phyloP scores from a whole-genome alignment of 1,284 basidiomycete species.

The Cryptococcus sp. region DNA sequence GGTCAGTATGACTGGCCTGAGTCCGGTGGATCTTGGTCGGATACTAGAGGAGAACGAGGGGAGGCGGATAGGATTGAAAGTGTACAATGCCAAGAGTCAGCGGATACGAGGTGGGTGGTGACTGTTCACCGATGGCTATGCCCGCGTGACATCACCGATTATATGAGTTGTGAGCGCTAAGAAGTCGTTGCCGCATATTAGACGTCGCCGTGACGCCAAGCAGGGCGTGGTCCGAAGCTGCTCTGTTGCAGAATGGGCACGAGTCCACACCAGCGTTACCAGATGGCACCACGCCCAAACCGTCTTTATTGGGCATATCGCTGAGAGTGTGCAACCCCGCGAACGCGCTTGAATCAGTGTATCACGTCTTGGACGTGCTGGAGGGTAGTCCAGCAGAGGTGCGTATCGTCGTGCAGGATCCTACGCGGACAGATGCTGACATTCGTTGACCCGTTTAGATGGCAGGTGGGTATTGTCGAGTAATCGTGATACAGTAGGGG shows the following conservation, averaged over 20 bases:
- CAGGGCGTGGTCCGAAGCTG: constrained; percentile 65
- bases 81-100: constrained; percentile 89
- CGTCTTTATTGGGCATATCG: constrained; percentile 84
- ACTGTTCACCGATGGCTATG: too few relatives aligned
- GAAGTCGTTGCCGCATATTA: constrained; percentile 42
- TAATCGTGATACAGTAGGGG: neutral
- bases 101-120: constrained; percentile 70
- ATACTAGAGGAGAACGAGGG: constrained; percentile 87
- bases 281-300: constrained; percentile 57
- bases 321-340: constrained; percentile 89
- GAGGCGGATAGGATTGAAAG: constrained; percentile 70
- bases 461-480: constrained; percentile 3
- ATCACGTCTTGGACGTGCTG: constrained; percentile 96
- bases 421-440: too few relatives aligned
- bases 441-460: constrained; percentile 46
- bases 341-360: constrained; percentile 84
- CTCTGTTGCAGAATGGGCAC: constrained; percentile 8
- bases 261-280: constrained; percentile 53
- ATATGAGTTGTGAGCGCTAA: neutral
- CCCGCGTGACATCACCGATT: too few relatives aligned
- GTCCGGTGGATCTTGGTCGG: constrained; percentile 68
- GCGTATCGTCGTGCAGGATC: constrained; percentile 5
- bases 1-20: constrained; percentile 13
- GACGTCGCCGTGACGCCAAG: constrained; percentile 85
- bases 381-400: constrained; percentile 92